Evolutionary conservation across 2,329 filamentous ascomycete species (phyloP).

Genomic region (Exophiala bonariae): DNA sequence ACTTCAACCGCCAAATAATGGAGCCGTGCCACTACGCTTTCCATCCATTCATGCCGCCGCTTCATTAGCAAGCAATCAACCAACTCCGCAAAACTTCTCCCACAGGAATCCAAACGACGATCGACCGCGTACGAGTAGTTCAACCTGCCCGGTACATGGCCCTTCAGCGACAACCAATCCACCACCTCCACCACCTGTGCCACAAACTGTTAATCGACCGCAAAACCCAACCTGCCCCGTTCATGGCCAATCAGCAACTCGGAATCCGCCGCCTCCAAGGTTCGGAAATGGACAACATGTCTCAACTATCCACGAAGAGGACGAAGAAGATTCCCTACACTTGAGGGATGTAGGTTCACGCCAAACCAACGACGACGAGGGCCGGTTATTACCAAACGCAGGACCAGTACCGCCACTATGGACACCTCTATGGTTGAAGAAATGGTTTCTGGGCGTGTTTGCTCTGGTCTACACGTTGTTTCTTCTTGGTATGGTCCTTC

Average conservation of each 20-base stretch:
- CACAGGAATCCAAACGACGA: too few relatives aligned
- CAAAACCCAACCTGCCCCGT: too few relatives aligned
- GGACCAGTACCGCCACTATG: conserved; percentile 19
- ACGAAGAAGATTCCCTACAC: conserved; percentile 18
- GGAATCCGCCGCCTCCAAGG: too few relatives aligned
- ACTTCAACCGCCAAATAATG: conserved; percentile 4
- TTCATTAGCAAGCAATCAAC: background rate
- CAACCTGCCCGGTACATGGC: conserved; percentile 7
- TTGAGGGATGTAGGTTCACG: conserved; percentile 10
- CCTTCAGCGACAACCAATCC: conserved; percentile 3
- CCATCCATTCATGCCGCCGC: conserved; percentile 17
- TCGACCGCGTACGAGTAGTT: too few relatives aligned
- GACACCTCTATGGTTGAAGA: conserved; percentile 27
- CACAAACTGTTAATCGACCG: too few relatives aligned
- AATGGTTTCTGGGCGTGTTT: conserved; percentile 22
- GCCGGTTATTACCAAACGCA: conserved; percentile 5
- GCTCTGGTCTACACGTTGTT: conserved; percentile 17
- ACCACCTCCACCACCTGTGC: conserved; percentile 5
- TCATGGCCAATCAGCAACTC: too few relatives aligned
- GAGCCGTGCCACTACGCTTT: conserved; percentile 15
- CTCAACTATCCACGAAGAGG: conserved; percentile 22
- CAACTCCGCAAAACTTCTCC: background rate
- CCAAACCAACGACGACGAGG: conserved; percentile 8
- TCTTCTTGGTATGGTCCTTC: conserved; percentile 20
- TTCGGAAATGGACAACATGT: too few relatives aligned